These are phyloP conservation scores for Ceratocystis ficicola DNA, from an alignment of 2,329 filamentous ascomycete species.

Conservation along the genomic window DNA sequence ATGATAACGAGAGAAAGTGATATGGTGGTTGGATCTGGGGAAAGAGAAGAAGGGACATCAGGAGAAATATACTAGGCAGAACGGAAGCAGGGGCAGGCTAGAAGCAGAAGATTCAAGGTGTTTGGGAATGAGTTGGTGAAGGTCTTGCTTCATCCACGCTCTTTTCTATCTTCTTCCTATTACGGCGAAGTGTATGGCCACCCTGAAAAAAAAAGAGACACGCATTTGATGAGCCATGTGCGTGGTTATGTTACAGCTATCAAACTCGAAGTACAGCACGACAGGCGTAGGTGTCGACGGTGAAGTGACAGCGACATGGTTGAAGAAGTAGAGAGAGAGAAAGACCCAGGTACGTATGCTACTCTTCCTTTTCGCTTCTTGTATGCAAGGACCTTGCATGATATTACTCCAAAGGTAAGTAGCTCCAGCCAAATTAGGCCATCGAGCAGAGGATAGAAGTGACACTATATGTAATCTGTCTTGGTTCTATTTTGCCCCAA, in stretches of 20 bases:
- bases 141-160: not conserved
- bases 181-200: not conserved
- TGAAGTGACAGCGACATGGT: not conserved
- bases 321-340: not conserved
- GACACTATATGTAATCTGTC: too few species aligned
- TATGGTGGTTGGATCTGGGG: not conserved
- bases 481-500: too few species aligned
- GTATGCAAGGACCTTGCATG: too few species aligned
- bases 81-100: conserved; percentile 15
- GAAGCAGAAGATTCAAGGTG: conserved; percentile 10
- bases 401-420: too few species aligned
- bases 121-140: not conserved
- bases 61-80: conserved; percentile 3
- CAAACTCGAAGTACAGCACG: conserved; percentile 11
- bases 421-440: too few species aligned
- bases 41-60: conserved; percentile 6
- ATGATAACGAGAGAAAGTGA: conserved; percentile 6
- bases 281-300: not conserved
- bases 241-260: conserved; percentile 17
- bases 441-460: too few species aligned
- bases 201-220: conserved; percentile 14
- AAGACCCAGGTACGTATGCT: not conserved
- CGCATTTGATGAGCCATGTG: conserved; percentile 17
- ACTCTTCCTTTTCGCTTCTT: not conserved
- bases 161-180: conserved; percentile 2